phyloP scores from a whole-genome alignment of 2,329 filamentous ascomycete genomes.

The Fusarium sp. region DNA sequence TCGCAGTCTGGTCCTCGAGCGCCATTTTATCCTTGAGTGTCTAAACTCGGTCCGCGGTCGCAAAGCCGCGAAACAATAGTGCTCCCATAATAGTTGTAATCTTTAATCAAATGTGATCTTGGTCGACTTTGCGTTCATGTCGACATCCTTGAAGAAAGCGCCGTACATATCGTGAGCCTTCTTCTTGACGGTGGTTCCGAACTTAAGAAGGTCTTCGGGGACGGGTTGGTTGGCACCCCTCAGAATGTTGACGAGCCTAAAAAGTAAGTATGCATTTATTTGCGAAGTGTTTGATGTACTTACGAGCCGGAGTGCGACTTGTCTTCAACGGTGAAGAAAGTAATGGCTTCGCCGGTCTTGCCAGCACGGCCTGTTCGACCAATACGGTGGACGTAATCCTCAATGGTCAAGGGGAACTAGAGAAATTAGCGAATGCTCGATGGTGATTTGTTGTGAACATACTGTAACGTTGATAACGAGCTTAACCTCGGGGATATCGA shows the following conservation, averaged over 20 bases:
- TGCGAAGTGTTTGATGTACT: conserved; percentile 55
- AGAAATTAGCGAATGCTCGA: conserved; percentile 3
- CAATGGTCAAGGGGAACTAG: conserved; percentile 89
- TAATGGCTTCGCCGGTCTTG: conserved; percentile 88
- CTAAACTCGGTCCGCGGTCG: conserved; percentile 58
- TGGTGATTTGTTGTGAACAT: conserved; percentile 43
- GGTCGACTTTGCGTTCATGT: conserved; percentile 83
- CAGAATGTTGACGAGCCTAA: conserved; percentile 90
- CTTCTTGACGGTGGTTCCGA: conserved; percentile 98
- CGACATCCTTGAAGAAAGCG: conserved; percentile 93
- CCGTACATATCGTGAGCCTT: conserved; percentile 97
- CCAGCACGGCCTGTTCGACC: conserved; percentile 94
- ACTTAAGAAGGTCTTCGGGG: conserved; percentile 91
- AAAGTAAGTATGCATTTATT: conserved; percentile 29
- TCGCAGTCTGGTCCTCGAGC: conserved; percentile 66
- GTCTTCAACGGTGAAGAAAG: conserved; percentile 94
- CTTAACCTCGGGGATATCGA: conserved; percentile 96
- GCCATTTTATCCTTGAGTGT: conserved; percentile 64
- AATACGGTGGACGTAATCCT: conserved; percentile 98
- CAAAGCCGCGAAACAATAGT: conserved; percentile 49
- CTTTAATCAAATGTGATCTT: conserved; percentile 89
- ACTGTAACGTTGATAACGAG: conserved; percentile 92
- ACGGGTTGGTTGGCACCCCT: conserved; percentile 93
- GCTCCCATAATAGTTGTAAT: conserved; percentile 22
- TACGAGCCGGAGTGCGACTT: conserved; percentile 91